phyloP scores from a whole-genome alignment of 805 yeast species.

The Sugiyamaella valdiviana region DNA sequence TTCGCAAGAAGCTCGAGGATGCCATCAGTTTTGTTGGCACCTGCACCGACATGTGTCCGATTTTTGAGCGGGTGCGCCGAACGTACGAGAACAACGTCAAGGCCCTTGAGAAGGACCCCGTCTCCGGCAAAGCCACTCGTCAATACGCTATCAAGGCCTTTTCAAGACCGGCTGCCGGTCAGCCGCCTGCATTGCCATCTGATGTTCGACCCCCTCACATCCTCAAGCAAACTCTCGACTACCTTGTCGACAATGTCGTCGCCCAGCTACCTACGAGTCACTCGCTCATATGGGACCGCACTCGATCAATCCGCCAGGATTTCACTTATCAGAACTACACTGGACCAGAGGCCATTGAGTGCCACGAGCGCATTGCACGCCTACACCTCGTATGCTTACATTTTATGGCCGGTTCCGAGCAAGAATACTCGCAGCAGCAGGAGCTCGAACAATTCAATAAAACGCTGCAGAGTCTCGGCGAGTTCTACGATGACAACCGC shows the following conservation, averaged over 20 bases:
- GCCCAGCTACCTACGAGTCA: conserved; percentile 75
- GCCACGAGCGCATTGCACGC: conserved; percentile 86
- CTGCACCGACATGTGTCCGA: conserved; percentile 92
- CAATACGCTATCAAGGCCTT: conserved; percentile 78
- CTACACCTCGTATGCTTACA: conserved; percentile 79
- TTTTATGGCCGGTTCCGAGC: conserved; percentile 66
- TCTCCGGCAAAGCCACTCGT: conserved; percentile 51
- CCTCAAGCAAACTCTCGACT: conserved; percentile 58
- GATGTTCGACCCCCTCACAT: conserved; percentile 93
- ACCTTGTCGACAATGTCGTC: conserved; percentile 58
- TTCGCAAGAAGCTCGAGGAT: conserved; percentile 73
- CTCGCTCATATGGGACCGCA: conserved; percentile 93
- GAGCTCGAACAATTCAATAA: conserved; percentile 92
- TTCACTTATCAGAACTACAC: conserved; percentile 91
- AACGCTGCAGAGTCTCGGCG: conserved; percentile 79
- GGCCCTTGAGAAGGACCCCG: conserved; percentile 63
- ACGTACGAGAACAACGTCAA: conserved; percentile 82
- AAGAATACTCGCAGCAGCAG: conserved; percentile 86
- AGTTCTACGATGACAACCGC: conserved; percentile 76
- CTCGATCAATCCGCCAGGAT: conserved; percentile 93
- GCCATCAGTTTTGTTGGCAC: conserved; percentile 86
- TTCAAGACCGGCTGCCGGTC: conserved; percentile 96
- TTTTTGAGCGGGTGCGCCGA: conserved; percentile 83
- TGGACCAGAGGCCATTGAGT: conserved; percentile 90
- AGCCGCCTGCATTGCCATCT: conserved; percentile 94